These are phyloP conservation scores for Metschnikowia similis DNA, from an alignment of 805 yeast species.

Conservation along the genomic window DNA sequence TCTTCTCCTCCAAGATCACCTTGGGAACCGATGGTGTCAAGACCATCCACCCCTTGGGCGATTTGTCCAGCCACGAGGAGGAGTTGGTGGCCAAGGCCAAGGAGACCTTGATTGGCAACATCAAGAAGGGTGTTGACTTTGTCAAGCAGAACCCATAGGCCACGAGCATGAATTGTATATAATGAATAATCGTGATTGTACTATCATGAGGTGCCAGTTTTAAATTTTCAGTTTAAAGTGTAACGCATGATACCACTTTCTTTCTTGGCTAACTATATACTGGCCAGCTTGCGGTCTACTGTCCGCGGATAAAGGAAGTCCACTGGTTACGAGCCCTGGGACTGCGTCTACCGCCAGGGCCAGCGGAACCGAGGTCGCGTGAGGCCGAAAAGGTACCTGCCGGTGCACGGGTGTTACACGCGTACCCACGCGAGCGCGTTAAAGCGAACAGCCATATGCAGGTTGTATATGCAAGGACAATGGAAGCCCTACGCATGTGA, in stretches of 20 bases:
- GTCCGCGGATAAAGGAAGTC: too few species aligned
- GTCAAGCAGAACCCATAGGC: conserved; percentile 64
- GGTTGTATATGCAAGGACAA: background rate
- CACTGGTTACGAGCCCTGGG: too few species aligned
- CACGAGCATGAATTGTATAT: conserved; percentile 2
- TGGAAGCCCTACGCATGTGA: background rate
- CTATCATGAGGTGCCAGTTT: too few species aligned
- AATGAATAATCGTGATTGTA: background rate
- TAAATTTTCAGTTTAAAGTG: too few species aligned
- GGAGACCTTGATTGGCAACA: conserved; percentile 86
- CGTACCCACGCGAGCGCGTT: background rate
- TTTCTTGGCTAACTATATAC: too few species aligned
- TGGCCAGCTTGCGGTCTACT: too few species aligned
- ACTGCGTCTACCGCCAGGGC: too few species aligned
- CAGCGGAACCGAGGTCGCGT: too few species aligned
- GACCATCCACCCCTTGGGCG: conserved; percentile 74
- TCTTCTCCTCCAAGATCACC: conserved; percentile 93
- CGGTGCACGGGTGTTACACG: background rate
- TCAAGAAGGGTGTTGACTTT: conserved; percentile 88
- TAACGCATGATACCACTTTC: too few species aligned
- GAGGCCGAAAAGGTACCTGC: too few species aligned
- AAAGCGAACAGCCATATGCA: background rate
- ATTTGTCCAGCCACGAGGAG: conserved; percentile 73
- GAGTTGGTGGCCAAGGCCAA: conserved; percentile 77
- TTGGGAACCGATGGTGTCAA: conserved; percentile 89